phyloP scores from a whole-genome alignment of 495 filamentous ascomycete species.

The Tuber melanosporum region DNA sequence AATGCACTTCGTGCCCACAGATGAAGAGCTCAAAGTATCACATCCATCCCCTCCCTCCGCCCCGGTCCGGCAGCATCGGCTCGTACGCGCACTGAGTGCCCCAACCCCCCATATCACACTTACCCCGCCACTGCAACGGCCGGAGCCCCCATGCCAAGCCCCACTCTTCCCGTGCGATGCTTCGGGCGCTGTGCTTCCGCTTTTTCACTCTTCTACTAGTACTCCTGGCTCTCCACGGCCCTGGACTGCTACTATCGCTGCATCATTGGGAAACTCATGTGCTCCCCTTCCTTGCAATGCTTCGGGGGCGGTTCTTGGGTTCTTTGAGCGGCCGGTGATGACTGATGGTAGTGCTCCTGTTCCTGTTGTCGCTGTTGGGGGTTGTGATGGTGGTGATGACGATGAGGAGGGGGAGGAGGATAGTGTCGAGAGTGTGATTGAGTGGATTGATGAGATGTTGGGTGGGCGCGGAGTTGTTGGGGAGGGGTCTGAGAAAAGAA shows the following conservation, averaged over 20 bases:
- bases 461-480: background rate
- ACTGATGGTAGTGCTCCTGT: background rate
- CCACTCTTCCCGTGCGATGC: background rate
- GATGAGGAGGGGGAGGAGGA: background rate
- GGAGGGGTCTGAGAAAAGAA: background rate
- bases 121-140: background rate
- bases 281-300: background rate
- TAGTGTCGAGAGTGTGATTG: background rate
- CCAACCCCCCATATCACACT: background rate
- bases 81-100: background rate
- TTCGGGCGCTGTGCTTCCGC: background rate
- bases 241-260: background rate
- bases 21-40: background rate
- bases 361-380: background rate
- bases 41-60: background rate
- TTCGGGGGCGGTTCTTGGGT: background rate
- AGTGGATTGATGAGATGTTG: conserved; percentile 1
- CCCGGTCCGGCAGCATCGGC: background rate
- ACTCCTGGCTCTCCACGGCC: background rate
- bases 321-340: background rate
- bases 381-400: background rate
- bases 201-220: background rate
- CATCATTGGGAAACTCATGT: background rate
- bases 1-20: background rate
- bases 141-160: background rate